Evolutionary conservation across 1,284 basidiomycete genomes (phyloP).

Genomic region (Ceratorhiza oryzae-sativae): DNA sequence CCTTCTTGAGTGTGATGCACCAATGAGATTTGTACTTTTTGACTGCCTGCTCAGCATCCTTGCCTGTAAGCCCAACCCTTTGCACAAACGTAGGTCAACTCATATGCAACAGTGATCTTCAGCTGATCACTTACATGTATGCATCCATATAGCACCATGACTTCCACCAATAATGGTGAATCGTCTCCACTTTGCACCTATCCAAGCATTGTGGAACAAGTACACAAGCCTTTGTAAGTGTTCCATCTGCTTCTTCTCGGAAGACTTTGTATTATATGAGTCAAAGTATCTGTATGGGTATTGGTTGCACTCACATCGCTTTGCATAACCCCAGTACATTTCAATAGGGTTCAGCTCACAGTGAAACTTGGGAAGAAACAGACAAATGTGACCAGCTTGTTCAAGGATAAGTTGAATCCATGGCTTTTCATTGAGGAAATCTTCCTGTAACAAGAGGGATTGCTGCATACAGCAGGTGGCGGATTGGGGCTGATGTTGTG

Average conservation of each 20-base stretch:
- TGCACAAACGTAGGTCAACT: background rate
- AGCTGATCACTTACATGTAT: conserved; percentile 5
- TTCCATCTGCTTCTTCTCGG: background rate
- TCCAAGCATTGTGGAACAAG: conserved; percentile 6
- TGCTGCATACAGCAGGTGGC: conserved; percentile 50
- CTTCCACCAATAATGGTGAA: conserved; percentile 2
- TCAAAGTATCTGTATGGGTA: background rate
- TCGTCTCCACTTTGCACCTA: background rate
- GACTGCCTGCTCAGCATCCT: background rate
- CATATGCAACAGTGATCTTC: background rate
- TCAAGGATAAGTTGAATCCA: conserved; percentile 47
- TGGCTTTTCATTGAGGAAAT: conserved; percentile 51
- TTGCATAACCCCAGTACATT: conserved; percentile 26
- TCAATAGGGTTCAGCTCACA: conserved; percentile 43
- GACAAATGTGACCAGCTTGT: conserved; percentile 46
- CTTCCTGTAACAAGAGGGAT: conserved; percentile 49
- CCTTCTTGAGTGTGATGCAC: too few relatives aligned
- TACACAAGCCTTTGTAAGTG: background rate
- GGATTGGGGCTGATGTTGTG: background rate
- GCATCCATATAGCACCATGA: conserved; percentile 21
- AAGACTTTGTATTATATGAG: background rate
- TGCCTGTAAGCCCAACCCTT: background rate
- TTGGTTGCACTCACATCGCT: background rate
- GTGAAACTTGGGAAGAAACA: conserved; percentile 49
- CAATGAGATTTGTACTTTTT: conserved; percentile 13